Percentiles rank a stretch among this genome's conserved stretches.
phyloP scores from a whole-genome alignment of 2,329 filamentous ascomycete species.

The Scedosporium boydii region DNA sequence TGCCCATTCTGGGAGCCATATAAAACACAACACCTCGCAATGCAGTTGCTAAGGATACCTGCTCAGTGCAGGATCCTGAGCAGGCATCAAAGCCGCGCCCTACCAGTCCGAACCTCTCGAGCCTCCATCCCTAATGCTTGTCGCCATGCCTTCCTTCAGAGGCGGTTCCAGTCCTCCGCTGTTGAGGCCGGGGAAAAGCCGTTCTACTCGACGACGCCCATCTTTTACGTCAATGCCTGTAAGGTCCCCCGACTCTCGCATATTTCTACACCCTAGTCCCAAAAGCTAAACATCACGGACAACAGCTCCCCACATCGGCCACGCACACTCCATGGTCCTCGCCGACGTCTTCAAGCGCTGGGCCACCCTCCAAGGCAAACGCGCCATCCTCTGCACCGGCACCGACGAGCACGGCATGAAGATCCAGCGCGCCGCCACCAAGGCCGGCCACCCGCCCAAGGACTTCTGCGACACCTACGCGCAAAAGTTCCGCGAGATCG shows the following conservation, averaged over 20 bases:
- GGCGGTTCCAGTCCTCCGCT: conserved; percentile 1
- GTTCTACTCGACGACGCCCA: conserved; percentile 91
- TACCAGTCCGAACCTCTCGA: neutral
- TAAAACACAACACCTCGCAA: neutral
- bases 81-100: neutral
- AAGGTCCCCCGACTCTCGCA: conserved; percentile 12
- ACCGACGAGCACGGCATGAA: conserved; percentile 98
- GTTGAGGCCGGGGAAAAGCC: conserved; percentile 51
- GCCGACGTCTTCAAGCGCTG: conserved; percentile 89
- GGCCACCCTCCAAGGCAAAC: conserved; percentile 64
- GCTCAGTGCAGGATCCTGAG: neutral
- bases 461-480: conserved; percentile 84
- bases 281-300: neutral
- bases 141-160: neutral
- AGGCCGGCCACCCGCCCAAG: conserved; percentile 62
- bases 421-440: conserved; percentile 75
- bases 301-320: conserved; percentile 82
- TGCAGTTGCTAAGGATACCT: conserved; percentile 3
- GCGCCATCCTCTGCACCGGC: conserved; percentile 73
- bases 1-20: too few species aligned
- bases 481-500: conserved; percentile 68
- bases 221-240: conserved; percentile 98
- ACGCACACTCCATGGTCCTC: conserved; percentile 88
- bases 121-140: neutral
- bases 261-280: neutral